A percentile compares a stretch with the other conserved stretches of the same genome.
Evolutionary conservation across 176 grass and related monocot species (phyloP).

Genomic region (Leersia perrieri): DNA sequence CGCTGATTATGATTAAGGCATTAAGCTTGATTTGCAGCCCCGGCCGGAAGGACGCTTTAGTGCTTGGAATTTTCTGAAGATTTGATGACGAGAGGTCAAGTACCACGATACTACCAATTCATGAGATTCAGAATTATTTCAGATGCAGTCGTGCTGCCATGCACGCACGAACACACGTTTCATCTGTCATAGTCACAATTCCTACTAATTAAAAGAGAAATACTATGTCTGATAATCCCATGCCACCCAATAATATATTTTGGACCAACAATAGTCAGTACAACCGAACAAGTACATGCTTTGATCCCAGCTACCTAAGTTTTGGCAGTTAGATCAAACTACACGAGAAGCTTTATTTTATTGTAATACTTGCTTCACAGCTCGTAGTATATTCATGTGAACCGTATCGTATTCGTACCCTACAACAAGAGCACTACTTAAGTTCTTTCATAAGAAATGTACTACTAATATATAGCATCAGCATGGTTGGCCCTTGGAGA

Average conservation of each 20-base stretch:
- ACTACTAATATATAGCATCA: neutral
- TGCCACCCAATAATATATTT: neutral
- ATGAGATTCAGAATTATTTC: neutral
- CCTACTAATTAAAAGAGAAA: neutral
- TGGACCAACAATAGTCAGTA: no score
- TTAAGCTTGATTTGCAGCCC: neutral
- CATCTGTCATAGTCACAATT: neutral
- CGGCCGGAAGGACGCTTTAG: neutral
- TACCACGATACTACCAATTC: neutral
- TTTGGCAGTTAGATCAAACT: no score
- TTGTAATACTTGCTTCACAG: no score
- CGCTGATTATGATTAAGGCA: neutral
- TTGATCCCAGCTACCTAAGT: no score
- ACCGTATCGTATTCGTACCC: neutral
- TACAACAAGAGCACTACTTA: slow-evolving; percentile 1
- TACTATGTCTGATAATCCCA: neutral
- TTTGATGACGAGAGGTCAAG: neutral
- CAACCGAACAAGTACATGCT: no score
- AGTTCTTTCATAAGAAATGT: neutral
- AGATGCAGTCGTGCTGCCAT: neutral
- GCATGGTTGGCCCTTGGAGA: neutral
- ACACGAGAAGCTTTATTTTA: no score
- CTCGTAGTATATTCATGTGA: no score
- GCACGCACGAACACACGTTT: neutral
- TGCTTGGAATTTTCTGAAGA: neutral